These are phyloP conservation scores for Globisporangium uncinulatum DNA, from an alignment of 352 stramenopile genomes.

Conservation along the genomic window DNA sequence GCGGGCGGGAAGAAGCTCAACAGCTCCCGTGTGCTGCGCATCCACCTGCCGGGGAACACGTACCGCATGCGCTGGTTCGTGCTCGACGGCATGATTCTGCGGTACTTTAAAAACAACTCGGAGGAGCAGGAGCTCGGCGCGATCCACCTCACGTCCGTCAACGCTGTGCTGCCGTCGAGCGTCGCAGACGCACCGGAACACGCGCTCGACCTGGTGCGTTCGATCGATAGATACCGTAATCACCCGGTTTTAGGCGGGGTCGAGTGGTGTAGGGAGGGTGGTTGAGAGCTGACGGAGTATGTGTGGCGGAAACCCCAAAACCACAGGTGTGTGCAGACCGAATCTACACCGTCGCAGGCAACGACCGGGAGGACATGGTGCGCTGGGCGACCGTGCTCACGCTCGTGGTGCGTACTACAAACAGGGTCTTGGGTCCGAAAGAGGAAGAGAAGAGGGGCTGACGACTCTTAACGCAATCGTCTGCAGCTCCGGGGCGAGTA, in stretches of 20 bases:
- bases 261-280: background rate
- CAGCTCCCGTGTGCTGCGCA: conserved; percentile 61
- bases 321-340: conserved; percentile 73
- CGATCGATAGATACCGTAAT: too few species aligned
- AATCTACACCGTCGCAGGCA: conserved; percentile 85
- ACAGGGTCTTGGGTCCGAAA: too few species aligned
- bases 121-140: conserved; percentile 86
- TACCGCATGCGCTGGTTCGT: conserved; percentile 86
- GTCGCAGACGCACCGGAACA: conserved; percentile 83
- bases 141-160: conserved; percentile 84
- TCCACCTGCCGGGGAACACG: conserved; percentile 75
- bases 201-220: conserved; percentile 68
- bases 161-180: conserved; percentile 83
- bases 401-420: conserved; percentile 47
- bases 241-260: background rate
- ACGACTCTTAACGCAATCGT: too few species aligned
- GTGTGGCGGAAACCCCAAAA: background rate
- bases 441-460: too few species aligned
- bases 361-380: conserved; percentile 86
- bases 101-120: conserved; percentile 84
- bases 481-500: conserved; percentile 74
- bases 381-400: conserved; percentile 85
- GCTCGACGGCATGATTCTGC: conserved; percentile 84
- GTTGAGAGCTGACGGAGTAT: background rate
- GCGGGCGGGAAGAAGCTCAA: conserved; percentile 85